Percentiles rank a stretch among this genome's conserved stretches.
Conservation (phyloP, 805 yeast species). For the Ogataea parapolymorpha region DNA sequence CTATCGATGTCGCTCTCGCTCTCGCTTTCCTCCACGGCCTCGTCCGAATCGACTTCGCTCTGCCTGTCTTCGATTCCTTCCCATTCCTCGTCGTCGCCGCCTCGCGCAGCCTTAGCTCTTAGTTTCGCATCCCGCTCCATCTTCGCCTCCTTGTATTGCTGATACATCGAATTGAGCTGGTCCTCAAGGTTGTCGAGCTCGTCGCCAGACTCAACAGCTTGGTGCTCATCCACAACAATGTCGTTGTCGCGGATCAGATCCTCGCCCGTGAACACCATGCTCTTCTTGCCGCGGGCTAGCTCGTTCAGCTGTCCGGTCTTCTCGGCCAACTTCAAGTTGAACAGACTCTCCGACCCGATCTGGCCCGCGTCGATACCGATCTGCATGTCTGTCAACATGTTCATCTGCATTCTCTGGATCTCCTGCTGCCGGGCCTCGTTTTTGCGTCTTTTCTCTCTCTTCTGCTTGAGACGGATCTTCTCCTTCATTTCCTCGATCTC, state of each 20-base stretch:
- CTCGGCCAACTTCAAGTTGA: slow-evolving; percentile 81
- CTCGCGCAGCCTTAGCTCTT: slow-evolving; percentile 69
- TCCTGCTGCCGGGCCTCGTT: slow-evolving; percentile 88
- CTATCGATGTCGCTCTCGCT: slow-evolving; percentile 45
- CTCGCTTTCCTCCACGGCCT: slow-evolving; percentile 45
- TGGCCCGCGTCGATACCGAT: slow-evolving; percentile 91
- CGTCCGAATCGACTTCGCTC: slow-evolving; percentile 32
- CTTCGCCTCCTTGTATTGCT: slow-evolving; percentile 59
- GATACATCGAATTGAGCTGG: slow-evolving; percentile 80
- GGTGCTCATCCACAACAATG: slow-evolving; percentile 43
- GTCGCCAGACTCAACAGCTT: slow-evolving; percentile 39
- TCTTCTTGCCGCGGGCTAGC: slow-evolving; percentile 71
- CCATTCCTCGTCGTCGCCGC: slow-evolving; percentile 78
- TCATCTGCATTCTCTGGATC: slow-evolving; percentile 88
- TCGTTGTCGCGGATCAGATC: slow-evolving; percentile 55
- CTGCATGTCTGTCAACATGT: slow-evolving; percentile 89
- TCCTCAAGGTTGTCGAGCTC: slow-evolving; percentile 70
- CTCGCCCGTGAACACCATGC: slow-evolving; percentile 55
- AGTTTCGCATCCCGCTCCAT: slow-evolving; percentile 67
- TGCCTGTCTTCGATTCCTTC: slow-evolving; percentile 57
- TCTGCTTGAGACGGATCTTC: slow-evolving; percentile 62
- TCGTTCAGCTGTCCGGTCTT: slow-evolving; percentile 78
- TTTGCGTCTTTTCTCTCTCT: slow-evolving; percentile 76
- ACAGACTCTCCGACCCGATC: slow-evolving; percentile 72
- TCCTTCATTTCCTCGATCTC: slow-evolving; percentile 75